These are phyloP conservation scores for Sequoia sempervirens DNA, from an alignment of 75 land plant genomes.

Conservation along the genomic window DNA sequence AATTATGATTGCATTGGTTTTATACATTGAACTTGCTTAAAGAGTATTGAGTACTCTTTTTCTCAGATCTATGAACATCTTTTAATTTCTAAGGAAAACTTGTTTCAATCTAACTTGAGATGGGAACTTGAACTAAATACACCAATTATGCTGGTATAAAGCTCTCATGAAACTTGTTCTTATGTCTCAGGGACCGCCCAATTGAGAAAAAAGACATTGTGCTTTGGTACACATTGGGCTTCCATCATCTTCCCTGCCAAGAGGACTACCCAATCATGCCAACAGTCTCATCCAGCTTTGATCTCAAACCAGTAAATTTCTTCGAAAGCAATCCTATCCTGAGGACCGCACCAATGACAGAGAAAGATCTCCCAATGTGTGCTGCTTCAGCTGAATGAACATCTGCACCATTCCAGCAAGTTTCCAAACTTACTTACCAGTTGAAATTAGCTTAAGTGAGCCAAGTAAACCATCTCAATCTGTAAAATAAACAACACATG, in stretches of 20 bases:
- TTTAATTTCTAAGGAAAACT: no score
- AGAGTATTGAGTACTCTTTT: neutral
- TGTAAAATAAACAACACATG: neutral
- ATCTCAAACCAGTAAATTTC: conserved; percentile 77
- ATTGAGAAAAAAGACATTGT: conserved; percentile 81
- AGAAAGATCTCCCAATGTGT: conserved; percentile 55
- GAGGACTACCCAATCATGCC: conserved; percentile 88
- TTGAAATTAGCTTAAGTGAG: neutral
- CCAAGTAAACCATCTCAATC: neutral
- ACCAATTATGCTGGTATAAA: neutral
- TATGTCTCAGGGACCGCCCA: conserved; percentile 51
- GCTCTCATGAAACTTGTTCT: neutral
- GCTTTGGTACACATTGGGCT: conserved; percentile 72
- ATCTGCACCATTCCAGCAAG: neutral
- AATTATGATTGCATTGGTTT: neutral
- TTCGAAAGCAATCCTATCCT: conserved; percentile 81
- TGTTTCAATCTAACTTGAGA: no score
- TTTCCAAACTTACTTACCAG: neutral
- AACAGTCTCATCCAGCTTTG: conserved; percentile 59
- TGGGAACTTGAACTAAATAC: no score
- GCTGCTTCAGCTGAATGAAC: conserved; percentile 14
- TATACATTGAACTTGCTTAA: neutral
- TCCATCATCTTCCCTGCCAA: conserved; percentile 83
- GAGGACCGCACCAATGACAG: conserved; percentile 36
- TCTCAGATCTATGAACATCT: neutral